Evolutionary conservation across 495 filamentous ascomycete species (phyloP).

Genomic region (Penicillium waksmanii): DNA sequence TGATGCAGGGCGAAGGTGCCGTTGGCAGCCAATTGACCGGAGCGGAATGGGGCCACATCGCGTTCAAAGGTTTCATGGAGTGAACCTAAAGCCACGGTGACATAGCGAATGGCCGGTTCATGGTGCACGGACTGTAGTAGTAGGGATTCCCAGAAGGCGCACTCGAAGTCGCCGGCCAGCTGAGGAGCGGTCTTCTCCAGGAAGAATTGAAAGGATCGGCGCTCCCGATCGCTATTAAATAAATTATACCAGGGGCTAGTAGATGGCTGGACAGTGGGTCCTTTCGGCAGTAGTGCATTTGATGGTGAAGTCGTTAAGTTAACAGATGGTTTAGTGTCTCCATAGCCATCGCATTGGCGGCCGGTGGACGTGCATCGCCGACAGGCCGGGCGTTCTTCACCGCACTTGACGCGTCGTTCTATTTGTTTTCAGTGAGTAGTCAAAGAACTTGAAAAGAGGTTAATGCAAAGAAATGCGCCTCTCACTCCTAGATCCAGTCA

Average conservation of each 20-base stretch:
- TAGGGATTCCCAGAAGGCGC: conserved; percentile 59
- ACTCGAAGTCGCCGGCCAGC: conserved; percentile 65
- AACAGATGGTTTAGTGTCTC: neutral
- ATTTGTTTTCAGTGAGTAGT: conserved; percentile 6
- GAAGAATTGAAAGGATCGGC: conserved; percentile 63
- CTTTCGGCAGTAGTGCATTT: neutral
- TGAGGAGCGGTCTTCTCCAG: conserved; percentile 59
- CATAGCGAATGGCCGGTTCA: conserved; percentile 64
- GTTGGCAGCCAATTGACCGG: neutral
- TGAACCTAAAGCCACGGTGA: conserved; percentile 63
- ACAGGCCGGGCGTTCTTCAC: conserved; percentile 10
- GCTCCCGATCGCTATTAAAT: conserved; percentile 12
- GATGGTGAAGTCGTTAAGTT: neutral
- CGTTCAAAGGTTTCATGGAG: conserved; percentile 64
- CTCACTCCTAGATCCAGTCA: conserved; percentile 12
- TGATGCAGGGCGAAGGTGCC: conserved; percentile 11
- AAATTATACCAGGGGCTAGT: neutral
- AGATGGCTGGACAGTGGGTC: neutral
- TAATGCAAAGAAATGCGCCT: neutral
- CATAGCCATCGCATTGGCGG: conserved; percentile 9
- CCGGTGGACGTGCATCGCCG: conserved; percentile 10
- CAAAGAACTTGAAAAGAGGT: neutral
- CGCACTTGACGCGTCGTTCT: conserved; percentile 14
- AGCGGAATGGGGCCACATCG: conserved; percentile 40
- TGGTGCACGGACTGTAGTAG: conserved; percentile 61